phyloP scores from a whole-genome alignment of 164 flowering plant genomes.

The Litsea cubeba region DNA sequence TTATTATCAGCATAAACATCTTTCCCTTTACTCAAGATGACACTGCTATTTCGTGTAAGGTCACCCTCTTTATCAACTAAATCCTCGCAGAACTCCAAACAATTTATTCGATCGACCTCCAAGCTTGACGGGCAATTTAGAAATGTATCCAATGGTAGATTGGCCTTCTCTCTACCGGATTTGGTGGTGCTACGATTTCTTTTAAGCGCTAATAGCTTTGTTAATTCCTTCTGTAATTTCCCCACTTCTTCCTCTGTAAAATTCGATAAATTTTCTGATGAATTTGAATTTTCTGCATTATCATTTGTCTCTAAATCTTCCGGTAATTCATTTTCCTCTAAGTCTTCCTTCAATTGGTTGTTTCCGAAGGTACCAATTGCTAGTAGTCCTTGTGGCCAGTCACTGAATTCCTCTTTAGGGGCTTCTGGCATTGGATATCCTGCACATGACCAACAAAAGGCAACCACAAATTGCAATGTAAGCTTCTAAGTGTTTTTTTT shows the following conservation, averaged over 20 bases:
- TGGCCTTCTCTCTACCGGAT: conserved; percentile 22
- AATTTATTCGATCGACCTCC: conserved; percentile 55
- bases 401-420: conserved; percentile 66
- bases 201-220: conserved; percentile 54
- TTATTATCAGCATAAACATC: conserved; percentile 43
- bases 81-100: conserved; percentile 13
- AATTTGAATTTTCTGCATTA: neutral
- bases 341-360: conserved; percentile 31
- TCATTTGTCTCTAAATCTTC: neutral
- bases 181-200: conserved; percentile 20
- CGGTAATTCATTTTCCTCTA: conserved; percentile 9
- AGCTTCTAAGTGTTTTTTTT: neutral
- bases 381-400: conserved; percentile 81
- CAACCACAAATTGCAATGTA: too few species aligned
- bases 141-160: conserved; percentile 75
- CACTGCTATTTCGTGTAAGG: conserved; percentile 31
- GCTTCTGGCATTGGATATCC: conserved; percentile 45
- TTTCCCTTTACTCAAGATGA: conserved; percentile 53
- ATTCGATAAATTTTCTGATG: conserved; percentile 19
- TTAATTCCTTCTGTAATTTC: conserved; percentile 46
- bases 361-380: conserved; percentile 88
- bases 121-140: conserved; percentile 91
- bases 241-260: conserved; percentile 85
- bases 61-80: conserved; percentile 20
- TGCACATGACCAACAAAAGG: conserved; percentile 10